Evolutionary conservation across 73 alveolate species (phyloP).

Genomic region (Paramecium pentaurelia): DNA sequence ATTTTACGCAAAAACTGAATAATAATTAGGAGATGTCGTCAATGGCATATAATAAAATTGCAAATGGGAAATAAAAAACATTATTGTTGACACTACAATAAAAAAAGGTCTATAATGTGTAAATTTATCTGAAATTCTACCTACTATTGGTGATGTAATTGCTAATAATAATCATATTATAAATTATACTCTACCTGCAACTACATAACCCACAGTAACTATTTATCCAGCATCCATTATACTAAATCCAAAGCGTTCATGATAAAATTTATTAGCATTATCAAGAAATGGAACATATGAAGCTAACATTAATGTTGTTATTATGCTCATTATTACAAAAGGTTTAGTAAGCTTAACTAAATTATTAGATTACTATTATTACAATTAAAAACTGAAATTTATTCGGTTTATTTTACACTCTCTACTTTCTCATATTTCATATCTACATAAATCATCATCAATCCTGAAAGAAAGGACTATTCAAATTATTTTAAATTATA

Average conservation of each 20-base stretch:
- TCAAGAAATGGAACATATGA: constrained; percentile 39
- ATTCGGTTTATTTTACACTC: neutral
- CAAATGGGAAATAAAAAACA: constrained; percentile 29
- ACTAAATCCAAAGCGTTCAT: constrained; percentile 33
- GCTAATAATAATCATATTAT: neutral
- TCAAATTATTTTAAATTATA: neutral
- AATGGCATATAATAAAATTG: neutral
- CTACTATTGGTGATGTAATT: neutral
- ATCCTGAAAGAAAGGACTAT: neutral
- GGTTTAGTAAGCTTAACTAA: neutral
- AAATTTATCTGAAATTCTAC: neutral
- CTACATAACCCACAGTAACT: constrained; percentile 9
- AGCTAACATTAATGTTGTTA: neutral
- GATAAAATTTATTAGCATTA: constrained; percentile 41
- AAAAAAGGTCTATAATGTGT: neutral
- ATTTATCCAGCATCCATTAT: neutral
- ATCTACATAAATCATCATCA: constrained; percentile 2
- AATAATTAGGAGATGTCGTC: neutral
- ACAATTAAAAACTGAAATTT: neutral
- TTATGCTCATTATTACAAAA: neutral
- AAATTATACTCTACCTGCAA: neutral
- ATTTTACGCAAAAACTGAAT: neutral
- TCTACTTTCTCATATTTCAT: neutral
- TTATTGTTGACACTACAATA: neutral
- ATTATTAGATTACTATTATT: neutral